Percentiles rank a stretch among this genome's conserved stretches.
Conservation (phyloP, 176 grass and related monocot species). For the Zoysia pacifica region DNA sequence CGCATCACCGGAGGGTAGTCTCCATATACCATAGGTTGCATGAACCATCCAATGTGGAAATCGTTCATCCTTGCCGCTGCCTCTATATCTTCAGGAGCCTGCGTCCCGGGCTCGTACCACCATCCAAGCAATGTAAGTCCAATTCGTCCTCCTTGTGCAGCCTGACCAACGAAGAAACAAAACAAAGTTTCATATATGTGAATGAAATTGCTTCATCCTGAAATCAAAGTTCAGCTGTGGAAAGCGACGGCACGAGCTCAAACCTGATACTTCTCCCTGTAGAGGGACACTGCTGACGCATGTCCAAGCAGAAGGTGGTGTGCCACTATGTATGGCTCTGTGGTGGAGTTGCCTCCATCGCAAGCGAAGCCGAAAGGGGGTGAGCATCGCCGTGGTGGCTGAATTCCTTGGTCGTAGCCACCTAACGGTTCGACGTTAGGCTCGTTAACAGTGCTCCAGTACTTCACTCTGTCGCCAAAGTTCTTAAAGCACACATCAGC, state of each 20-base stretch:
- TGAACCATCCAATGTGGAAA: conserved; percentile 58
- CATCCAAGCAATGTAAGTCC: conserved; percentile 69
- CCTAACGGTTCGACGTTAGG: conserved; percentile 69
- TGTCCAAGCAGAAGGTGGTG: conserved; percentile 80
- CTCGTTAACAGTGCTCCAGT: conserved; percentile 82
- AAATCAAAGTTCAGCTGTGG: background rate
- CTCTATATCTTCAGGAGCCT: conserved; percentile 56
- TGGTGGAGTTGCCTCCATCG: conserved; percentile 73
- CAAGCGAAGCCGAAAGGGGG: conserved; percentile 60
- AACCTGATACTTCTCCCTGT: conserved; percentile 75
- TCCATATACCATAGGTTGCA: conserved; percentile 78
- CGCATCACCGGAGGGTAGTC: conserved; percentile 78
- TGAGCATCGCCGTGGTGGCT: conserved; percentile 69
- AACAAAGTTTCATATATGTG: background rate
- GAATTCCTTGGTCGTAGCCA: conserved; percentile 58
- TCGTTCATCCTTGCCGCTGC: conserved; percentile 77
- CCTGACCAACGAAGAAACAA: conserved; percentile 36
- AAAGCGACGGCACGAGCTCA: background rate
- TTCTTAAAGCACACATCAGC: conserved; percentile 83
- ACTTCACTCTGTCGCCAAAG: conserved; percentile 82
- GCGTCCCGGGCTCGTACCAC: conserved; percentile 65
- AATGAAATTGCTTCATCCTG: background rate
- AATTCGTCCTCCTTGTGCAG: conserved; percentile 73
- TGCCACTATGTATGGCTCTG: conserved; percentile 71
- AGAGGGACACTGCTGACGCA: conserved; percentile 61